Conservation (phyloP, 805 yeast genomes). For the Monosporozyma solicola region DNA sequence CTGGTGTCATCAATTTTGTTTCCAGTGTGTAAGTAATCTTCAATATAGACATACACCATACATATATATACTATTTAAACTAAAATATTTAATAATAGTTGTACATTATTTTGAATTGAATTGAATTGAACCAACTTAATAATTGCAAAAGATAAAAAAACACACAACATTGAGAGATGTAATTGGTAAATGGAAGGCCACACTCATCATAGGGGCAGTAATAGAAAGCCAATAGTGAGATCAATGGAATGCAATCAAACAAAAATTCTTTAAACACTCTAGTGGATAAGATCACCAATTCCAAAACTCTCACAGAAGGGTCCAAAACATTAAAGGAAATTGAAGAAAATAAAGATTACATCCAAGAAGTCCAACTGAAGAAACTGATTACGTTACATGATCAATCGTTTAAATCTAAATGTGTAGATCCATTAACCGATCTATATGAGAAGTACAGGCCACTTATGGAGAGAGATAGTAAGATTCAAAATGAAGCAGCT, state of each 20-base stretch:
- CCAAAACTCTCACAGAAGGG: conserved; percentile 6
- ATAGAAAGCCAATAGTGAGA: neutral
- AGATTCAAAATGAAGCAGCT: conserved; percentile 54
- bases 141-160: too few species aligned
- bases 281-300: neutral
- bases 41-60: neutral
- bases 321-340: conserved; percentile 17
- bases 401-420: conserved; percentile 16
- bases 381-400: conserved; percentile 24
- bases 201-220: too few species aligned
- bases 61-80: neutral
- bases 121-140: neutral
- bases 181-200: too few species aligned
- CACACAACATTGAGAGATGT: too few species aligned
- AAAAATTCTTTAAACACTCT: neutral
- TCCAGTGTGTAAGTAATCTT: conserved; percentile 16
- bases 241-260: neutral
- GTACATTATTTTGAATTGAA: neutral
- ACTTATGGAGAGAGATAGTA: conserved; percentile 21
- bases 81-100: neutral
- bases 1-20: conserved; percentile 65
- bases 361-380: conserved; percentile 19
- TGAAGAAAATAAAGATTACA: conserved; percentile 21
- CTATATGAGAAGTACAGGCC: conserved; percentile 16
- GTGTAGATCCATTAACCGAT: conserved; percentile 16